Evolutionary conservation across 2,329 filamentous ascomycete genomes (phyloP).

Genomic region (Cercospora janseana): DNA sequence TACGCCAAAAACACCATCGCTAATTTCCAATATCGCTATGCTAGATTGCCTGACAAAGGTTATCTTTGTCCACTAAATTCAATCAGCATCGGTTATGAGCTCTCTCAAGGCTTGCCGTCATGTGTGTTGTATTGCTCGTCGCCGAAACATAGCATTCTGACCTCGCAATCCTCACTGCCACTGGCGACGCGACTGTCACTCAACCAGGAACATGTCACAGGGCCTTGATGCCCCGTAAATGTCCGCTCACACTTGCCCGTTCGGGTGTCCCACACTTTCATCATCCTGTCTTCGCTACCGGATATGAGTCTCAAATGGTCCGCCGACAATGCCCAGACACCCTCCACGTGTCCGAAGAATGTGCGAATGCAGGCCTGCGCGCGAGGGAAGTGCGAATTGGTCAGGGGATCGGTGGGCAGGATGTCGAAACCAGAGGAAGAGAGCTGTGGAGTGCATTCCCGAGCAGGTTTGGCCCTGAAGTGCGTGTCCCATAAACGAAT

Average conservation of each 20-base stretch:
- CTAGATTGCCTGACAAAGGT: background rate
- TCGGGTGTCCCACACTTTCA: conserved; percentile 92
- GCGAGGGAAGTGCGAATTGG: conserved; percentile 37
- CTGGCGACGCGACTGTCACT: conserved; percentile 88
- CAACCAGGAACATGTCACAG: conserved; percentile 88
- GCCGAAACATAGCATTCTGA: conserved; percentile 59
- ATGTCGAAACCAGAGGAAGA: conserved; percentile 23
- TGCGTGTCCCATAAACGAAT: conserved; percentile 87
- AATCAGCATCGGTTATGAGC: background rate
- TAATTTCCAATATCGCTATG: conserved; percentile 1
- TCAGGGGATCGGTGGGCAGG: conserved; percentile 37
- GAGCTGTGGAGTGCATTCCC: conserved; percentile 19
- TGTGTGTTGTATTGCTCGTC: conserved; percentile 14
- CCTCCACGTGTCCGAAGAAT: conserved; percentile 95
- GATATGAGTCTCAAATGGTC: conserved; percentile 86
- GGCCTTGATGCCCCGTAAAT: conserved; percentile 84
- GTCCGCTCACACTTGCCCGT: conserved; percentile 90
- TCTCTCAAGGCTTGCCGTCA: background rate
- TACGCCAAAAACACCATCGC: conserved; percentile 19
- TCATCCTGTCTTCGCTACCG: conserved; percentile 88
- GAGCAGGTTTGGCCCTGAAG: conserved; percentile 20
- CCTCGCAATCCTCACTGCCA: conserved; percentile 89
- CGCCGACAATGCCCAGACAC: conserved; percentile 88
- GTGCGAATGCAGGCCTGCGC: conserved; percentile 70
- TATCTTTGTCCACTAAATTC: background rate